Base-by-base conservation (phyloP, 208 protist genomes). In the Balamuthia mandrillaris region DNA sequence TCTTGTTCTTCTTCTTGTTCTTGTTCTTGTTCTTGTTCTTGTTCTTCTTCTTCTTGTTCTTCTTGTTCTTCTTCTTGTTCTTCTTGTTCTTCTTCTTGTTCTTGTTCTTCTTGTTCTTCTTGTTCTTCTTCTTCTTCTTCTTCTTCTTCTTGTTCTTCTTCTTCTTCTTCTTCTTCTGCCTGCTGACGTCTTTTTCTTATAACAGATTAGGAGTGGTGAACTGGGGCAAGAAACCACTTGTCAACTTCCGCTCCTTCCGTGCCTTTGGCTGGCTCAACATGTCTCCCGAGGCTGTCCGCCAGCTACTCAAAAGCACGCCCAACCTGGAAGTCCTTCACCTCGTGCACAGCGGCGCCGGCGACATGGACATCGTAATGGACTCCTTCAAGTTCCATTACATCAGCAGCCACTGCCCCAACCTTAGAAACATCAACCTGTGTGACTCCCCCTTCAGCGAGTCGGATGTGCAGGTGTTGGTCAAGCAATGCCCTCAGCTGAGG, bases 331-430 rank as follows among this genome's bases (percentile, higher is more conserved):
- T 75, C 27, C 33, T 75, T 37, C 65, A 75, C 18, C 35, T 75
- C 27, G 52, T 75, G 16, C 65, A 75, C 24, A 75, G 65, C 24
- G 65, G 65, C 6, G 65, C 65, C 2, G 65, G 65, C 65, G 65
- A 75, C 27, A n/a, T n/a, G n/a, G 65, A 44, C 39, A 75, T 75
- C 41, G 41, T 75, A n/a, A 75, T 75, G 65, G 65, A 75, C 21
- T 75, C 65, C 6, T 75, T 75, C n/a, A 49, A 16, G 65, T 31
- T 75, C 27, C 65, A 75, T 24, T 35, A 44, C 39, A 75, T 75
- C 9, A 44, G 65, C 12, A n/a, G 52, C 2, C 35, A 75, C 35
- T 75, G 65, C 21, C 65, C 65, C 3, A 41, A 21, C 41, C 45
- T 75, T 27, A 37, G 65, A 24, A 44, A 75, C 24, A 75, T 75